phyloP scores from a whole-genome alignment of 75 land plant genomes.

The Picea sitchensis region DNA sequence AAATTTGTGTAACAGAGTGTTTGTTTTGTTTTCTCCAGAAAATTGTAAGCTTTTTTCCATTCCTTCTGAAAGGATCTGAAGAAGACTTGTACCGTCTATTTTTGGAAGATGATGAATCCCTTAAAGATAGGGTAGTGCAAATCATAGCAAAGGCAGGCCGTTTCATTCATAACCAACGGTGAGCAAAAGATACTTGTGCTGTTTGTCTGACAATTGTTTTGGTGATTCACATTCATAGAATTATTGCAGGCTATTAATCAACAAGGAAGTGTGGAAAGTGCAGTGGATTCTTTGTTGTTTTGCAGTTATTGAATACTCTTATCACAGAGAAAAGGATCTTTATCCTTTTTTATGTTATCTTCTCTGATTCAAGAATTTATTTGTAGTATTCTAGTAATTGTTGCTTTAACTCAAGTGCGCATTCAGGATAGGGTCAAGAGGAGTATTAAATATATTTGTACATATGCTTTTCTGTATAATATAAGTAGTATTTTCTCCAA shows the following conservation, averaged over 20 bases:
- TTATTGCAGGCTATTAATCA: background rate
- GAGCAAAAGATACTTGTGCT: conserved; percentile 9
- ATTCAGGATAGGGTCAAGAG: too few species aligned
- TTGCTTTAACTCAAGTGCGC: too few species aligned
- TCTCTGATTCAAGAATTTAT: background rate
- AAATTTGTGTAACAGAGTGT: background rate
- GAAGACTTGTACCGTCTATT: conserved; percentile 38
- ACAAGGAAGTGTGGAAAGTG: background rate
- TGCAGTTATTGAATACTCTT: background rate
- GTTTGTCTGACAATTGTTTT: background rate
- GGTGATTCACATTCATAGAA: background rate
- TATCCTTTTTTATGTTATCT: background rate
- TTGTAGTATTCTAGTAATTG: too few species aligned
- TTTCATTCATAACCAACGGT: conserved; percentile 46
- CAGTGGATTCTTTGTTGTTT: background rate
- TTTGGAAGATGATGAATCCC: conserved; percentile 31
- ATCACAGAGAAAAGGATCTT: background rate
- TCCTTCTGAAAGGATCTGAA: conserved; percentile 60
- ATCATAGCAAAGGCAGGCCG: conserved; percentile 63
- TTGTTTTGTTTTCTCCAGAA: conserved; percentile 31
- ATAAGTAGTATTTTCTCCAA: too few species aligned
- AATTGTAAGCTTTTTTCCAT: conserved; percentile 56
- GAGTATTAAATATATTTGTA: too few species aligned
- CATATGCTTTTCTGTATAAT: too few species aligned
- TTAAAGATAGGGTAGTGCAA: conserved; percentile 52